A percentile compares a stretch with the other conserved stretches of the same genome.
Conservation (phyloP, 495 filamentous ascomycete genomes). For the Aspergillus biplanus region DNA sequence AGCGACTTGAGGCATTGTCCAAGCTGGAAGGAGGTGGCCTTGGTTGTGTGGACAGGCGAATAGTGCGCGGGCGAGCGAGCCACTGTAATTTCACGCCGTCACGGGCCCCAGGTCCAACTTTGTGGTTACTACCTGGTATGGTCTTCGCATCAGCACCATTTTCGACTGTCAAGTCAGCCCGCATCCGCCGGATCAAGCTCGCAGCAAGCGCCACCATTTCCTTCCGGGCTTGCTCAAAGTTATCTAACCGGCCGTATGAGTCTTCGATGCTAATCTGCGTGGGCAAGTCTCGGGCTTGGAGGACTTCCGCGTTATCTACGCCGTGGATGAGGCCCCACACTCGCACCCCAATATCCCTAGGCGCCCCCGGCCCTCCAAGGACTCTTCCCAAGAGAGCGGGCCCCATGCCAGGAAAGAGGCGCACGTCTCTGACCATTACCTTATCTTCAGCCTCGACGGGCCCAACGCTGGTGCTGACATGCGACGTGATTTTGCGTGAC, state of each 20-base stretch:
- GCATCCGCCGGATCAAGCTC: conserved; percentile 80
- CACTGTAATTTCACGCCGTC: conserved; percentile 46
- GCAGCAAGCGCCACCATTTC: conserved; percentile 65
- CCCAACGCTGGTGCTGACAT: conserved; percentile 39
- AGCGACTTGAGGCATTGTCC: conserved; percentile 53
- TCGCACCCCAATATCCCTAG: conserved; percentile 67
- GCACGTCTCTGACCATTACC: conserved; percentile 68
- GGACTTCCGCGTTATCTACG: conserved; percentile 64
- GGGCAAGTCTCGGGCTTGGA: conserved; percentile 70
- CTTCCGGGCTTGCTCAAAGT: conserved; percentile 59
- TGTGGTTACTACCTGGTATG: conserved; percentile 9
- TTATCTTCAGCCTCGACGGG: background rate
- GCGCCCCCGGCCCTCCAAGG: conserved; percentile 67
- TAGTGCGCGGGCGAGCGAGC: conserved; percentile 69
- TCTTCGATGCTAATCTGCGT: conserved; percentile 95
- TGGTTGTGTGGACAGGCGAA: conserved; percentile 77
- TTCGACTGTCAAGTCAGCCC: conserved; percentile 66
- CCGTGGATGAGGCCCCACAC: conserved; percentile 83
- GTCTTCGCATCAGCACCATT: conserved; percentile 40
- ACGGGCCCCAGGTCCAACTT: conserved; percentile 1
- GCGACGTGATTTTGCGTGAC: conserved; percentile 68
- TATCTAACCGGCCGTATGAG: conserved; percentile 73
- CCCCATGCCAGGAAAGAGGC: conserved; percentile 61
- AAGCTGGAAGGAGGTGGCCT: conserved; percentile 56
- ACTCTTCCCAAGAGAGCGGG: conserved; percentile 63